A percentile compares a stretch with the other conserved stretches of the same genome.
These are phyloP conservation scores for Debaryomyces sp. DNA, from an alignment of 1,139 yeast genomes.

Conservation along the genomic window DNA sequence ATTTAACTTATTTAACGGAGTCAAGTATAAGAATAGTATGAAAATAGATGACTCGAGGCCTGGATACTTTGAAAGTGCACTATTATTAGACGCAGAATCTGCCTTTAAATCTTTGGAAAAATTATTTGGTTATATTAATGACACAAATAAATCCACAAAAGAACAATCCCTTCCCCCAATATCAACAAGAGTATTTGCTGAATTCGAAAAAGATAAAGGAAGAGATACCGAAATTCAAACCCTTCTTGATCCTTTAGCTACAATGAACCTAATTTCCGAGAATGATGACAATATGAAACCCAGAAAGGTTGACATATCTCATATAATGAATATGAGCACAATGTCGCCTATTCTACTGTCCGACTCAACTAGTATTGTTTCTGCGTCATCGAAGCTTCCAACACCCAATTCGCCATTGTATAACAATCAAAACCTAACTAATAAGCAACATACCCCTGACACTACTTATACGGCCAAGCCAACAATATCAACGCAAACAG, in stretches of 20 bases:
- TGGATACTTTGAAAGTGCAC: slow-evolving; percentile 62
- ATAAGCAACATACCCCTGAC: slow-evolving; percentile 21
- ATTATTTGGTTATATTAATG: slow-evolving; percentile 30
- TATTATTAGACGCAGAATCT: slow-evolving; percentile 52
- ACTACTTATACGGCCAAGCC: slow-evolving; percentile 17
- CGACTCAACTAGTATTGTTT: slow-evolving; percentile 15
- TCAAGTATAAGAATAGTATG: slow-evolving; percentile 48
- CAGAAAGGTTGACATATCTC: slow-evolving; percentile 24
- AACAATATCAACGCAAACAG: slow-evolving; percentile 7
- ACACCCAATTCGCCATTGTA: slow-evolving; percentile 30
- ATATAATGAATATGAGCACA: slow-evolving; percentile 18
- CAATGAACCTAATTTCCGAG: slow-evolving; percentile 16
- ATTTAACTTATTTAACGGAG: slow-evolving; percentile 57
- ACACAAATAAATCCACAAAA: not conserved
- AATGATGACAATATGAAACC: not conserved
- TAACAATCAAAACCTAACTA: slow-evolving; percentile 30
- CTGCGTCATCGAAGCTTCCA: slow-evolving; percentile 13
- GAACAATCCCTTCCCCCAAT: slow-evolving; percentile 3
- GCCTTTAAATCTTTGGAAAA: slow-evolving; percentile 48
- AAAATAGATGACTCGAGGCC: slow-evolving; percentile 66
- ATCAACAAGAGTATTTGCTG: not conserved
- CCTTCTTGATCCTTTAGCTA: slow-evolving; percentile 16
- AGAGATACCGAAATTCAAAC: slow-evolving; percentile 6
- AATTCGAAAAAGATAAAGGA: not conserved
- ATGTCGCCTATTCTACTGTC: slow-evolving; percentile 21